These are phyloP conservation scores for Cerioporus squamosus DNA, from an alignment of 1,284 basidiomycete genomes.

Conservation along the genomic window DNA sequence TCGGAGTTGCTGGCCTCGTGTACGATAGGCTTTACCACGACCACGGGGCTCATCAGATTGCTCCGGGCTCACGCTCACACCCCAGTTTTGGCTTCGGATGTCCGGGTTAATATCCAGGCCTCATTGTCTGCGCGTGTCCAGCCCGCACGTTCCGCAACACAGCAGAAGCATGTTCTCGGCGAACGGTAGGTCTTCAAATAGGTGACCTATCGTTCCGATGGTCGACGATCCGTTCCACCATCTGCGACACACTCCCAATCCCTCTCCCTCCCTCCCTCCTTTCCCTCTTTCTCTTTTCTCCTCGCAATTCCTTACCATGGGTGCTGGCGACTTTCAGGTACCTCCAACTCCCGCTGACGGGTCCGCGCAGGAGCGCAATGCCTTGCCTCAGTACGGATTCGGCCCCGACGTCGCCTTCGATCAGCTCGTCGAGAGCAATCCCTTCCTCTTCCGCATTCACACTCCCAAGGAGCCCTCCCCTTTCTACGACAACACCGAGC, in stretches of 20 bases:
- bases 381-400: conserved; percentile 75
- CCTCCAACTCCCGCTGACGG: conserved; percentile 18
- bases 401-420: conserved; percentile 64
- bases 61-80: conserved; percentile 14
- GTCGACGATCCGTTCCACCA: conserved; percentile 20
- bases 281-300: not conserved
- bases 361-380: conserved; percentile 24
- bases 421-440: conserved; percentile 61
- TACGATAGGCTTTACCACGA: not conserved
- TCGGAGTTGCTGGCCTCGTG: too few relatives aligned
- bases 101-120: conserved; percentile 21
- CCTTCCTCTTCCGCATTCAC: conserved; percentile 77
- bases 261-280: conserved; percentile 1
- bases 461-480: conserved; percentile 66
- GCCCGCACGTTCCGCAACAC: conserved; percentile 20
- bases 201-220: conserved; percentile 17
- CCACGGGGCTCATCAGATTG: conserved; percentile 21
- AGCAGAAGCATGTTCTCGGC: conserved; percentile 19
- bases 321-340: conserved; percentile 18
- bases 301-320: conserved; percentile 14
- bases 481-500: conserved; percentile 54
- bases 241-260: conserved; percentile 17
- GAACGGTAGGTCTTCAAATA: conserved; percentile 15
- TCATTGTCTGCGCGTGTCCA: conserved; percentile 22
- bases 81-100: conserved; percentile 13